Conservation (phyloP, 177 flowering plant species). For the Telopea speciosissima region DNA sequence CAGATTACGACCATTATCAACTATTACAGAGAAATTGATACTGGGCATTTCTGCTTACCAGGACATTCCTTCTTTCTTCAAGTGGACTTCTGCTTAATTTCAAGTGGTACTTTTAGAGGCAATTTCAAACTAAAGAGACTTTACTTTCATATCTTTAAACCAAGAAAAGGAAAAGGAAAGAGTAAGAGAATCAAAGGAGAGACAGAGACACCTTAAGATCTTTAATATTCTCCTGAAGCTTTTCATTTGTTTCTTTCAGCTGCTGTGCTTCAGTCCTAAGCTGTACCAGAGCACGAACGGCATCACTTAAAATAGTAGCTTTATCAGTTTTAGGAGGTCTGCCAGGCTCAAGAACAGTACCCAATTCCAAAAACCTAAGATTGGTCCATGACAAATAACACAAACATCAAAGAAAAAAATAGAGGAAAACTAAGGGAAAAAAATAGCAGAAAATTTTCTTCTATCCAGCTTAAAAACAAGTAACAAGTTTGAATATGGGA, state of each 20-base stretch:
- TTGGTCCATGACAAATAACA: conserved; percentile 1
- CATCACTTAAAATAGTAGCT: conserved; percentile 54
- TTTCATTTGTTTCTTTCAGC: conserved; percentile 45
- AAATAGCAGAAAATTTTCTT: not conserved
- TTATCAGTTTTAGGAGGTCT: conserved; percentile 62
- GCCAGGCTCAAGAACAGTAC: conserved; percentile 59
- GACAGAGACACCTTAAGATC: conserved; percentile 51
- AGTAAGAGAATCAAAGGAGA: not conserved
- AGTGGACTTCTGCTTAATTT: too few species aligned
- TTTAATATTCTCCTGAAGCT: conserved; percentile 53
- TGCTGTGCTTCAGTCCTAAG: conserved; percentile 53
- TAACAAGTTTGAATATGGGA: not conserved
- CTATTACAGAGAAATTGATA: not conserved
- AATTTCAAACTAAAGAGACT: not conserved
- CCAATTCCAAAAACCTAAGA: conserved; percentile 57
- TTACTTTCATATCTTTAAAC: not conserved
- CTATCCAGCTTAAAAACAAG: not conserved
- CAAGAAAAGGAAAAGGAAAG: too few species aligned
- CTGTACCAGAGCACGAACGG: conserved; percentile 47
- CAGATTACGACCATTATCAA: not conserved
- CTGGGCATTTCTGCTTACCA: not conserved
- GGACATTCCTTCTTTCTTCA: not conserved
- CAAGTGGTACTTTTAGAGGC: not conserved
- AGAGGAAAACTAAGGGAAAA: not conserved
- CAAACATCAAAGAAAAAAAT: not conserved